Percentiles rank a stretch among this genome's conserved stretches.
phyloP scores from a whole-genome alignment of 768 basidiomycete genomes.

The Pleurotus platypus region DNA sequence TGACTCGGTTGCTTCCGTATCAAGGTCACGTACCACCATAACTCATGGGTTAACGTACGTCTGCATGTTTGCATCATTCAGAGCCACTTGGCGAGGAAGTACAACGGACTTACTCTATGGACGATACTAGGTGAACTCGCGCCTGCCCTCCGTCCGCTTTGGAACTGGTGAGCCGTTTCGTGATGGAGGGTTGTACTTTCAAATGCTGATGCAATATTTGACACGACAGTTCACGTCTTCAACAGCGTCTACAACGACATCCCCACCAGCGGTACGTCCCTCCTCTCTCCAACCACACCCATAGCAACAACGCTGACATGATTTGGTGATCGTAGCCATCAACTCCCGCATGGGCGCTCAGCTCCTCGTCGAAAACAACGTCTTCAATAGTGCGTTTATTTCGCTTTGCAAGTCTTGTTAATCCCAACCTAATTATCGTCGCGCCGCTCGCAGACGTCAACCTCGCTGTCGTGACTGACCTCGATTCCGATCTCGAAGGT shows the following conservation, averaged over 20 bases:
- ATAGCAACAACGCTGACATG: too few species aligned
- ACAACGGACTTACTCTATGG: neutral
- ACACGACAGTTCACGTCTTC: neutral
- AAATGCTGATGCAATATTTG: neutral
- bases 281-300: too few species aligned
- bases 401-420: neutral
- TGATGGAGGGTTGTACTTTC: too few species aligned
- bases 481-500: neutral
- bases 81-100: neutral
- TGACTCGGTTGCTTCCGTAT: too few species aligned
- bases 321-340: neutral
- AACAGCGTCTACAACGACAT: slow-evolving; percentile 1
- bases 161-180: neutral
- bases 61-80: neutral
- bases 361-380: neutral
- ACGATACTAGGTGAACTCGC: neutral
- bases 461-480: slow-evolving; percentile 2
- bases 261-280: neutral
- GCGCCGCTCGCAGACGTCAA: neutral
- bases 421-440: neutral
- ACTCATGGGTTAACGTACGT: neutral
- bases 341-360: slow-evolving; percentile 6
- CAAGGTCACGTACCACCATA: slow-evolving; percentile 4
- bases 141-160: neutral
- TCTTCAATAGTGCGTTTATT: neutral